Evolutionary conservation across 495 filamentous ascomycete species (phyloP).

Genomic region (Sordaria brevicollis): DNA sequence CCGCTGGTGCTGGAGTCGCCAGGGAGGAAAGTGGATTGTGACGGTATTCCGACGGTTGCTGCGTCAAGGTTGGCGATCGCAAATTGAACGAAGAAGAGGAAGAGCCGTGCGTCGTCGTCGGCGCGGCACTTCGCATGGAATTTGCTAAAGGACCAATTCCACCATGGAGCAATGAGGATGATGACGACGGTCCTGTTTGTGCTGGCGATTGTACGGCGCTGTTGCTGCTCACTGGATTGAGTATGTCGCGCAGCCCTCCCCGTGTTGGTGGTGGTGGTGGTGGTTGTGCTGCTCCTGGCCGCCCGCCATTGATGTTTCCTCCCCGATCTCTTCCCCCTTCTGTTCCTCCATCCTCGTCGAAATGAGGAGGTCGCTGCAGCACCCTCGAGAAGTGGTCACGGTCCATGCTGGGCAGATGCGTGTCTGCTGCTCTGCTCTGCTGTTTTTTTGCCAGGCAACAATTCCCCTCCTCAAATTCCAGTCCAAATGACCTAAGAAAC

Average conservation of each 20-base stretch:
- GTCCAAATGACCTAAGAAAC: constrained; percentile 6
- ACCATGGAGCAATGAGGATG: constrained; percentile 17
- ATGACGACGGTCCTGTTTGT: constrained; percentile 9
- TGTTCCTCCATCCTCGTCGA: constrained; percentile 30
- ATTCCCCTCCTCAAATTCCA: constrained; percentile 9
- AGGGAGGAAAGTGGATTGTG: not conserved
- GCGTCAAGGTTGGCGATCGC: constrained; percentile 29
- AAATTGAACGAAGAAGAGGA: constrained; percentile 22
- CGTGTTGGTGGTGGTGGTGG: constrained; percentile 7
- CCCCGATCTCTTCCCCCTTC: constrained; percentile 12
- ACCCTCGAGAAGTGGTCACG: constrained; percentile 37
- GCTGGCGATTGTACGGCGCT: constrained; percentile 5
- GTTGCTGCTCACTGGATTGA: constrained; percentile 25
- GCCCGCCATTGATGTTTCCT: constrained; percentile 17
- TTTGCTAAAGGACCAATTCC: not conserved
- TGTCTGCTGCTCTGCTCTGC: not conserved
- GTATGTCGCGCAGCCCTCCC: constrained; percentile 26
- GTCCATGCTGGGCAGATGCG: constrained; percentile 19
- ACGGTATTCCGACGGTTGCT: constrained; percentile 14
- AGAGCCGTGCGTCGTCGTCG: constrained; percentile 1
- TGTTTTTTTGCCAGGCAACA: not conserved
- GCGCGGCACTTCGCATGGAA: not conserved
- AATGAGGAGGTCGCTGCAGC: constrained; percentile 32
- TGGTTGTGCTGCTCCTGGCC: too few species aligned
- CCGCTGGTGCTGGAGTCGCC: not conserved